phyloP scores from a whole-genome alignment of 129 eudicot genomes.

The Lactuca saligna region DNA sequence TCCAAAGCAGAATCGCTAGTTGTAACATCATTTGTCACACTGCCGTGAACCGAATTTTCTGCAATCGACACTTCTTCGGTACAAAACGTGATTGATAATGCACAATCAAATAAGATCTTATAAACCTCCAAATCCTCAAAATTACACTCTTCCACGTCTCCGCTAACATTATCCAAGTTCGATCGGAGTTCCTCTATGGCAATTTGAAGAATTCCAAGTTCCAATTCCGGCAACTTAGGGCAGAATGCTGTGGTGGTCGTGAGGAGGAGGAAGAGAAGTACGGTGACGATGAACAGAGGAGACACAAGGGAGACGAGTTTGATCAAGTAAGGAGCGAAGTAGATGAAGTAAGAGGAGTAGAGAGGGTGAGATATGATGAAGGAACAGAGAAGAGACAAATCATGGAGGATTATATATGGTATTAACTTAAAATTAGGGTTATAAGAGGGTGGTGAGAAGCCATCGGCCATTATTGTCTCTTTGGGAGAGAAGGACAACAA shows the following conservation, averaged over 20 bases:
- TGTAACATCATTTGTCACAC: conserved; percentile 16
- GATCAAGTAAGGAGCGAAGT: conserved; percentile 63
- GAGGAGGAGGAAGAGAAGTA: conserved; percentile 45
- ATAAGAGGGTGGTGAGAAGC: conserved; percentile 17
- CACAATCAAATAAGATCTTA: conserved; percentile 46
- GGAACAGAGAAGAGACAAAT: conserved; percentile 33
- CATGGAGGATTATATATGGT: conserved; percentile 36
- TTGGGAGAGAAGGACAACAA: conserved; percentile 18
- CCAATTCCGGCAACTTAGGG: conserved; percentile 21
- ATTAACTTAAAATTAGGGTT: conserved; percentile 13
- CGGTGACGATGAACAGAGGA: conserved; percentile 58
- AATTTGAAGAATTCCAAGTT: conserved; percentile 23
- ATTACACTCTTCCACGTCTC: neutral
- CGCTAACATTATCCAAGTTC: neutral
- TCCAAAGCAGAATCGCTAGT: neutral
- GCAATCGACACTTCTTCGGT: conserved; percentile 7
- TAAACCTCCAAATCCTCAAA: conserved; percentile 59
- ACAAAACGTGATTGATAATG: neutral
- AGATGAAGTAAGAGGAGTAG: conserved; percentile 62
- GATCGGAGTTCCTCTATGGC: conserved; percentile 27
- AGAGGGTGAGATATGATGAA: conserved; percentile 57
- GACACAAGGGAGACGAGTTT: conserved; percentile 57
- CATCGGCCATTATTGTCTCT: conserved; percentile 27
- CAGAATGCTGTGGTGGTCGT: conserved; percentile 21
- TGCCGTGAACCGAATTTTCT: conserved; percentile 10